Evolutionary conservation across 805 yeast genomes (phyloP).

Genomic region (Lipomyces yamanashiensis): DNA sequence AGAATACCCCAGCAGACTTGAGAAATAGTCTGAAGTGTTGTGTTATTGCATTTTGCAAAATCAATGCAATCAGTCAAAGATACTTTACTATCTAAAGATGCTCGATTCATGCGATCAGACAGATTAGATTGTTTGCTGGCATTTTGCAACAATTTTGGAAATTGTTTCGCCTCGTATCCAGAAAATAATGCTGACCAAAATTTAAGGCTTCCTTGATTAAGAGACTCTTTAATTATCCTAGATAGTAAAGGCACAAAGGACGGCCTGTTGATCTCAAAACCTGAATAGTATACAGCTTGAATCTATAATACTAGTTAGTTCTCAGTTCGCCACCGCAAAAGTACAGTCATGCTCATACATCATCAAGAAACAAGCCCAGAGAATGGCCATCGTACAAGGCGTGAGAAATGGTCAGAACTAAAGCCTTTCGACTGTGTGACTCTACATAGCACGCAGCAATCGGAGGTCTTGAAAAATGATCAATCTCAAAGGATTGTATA

Average conservation of each 20-base stretch:
- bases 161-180: background rate
- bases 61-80: background rate
- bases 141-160: constrained; percentile 4
- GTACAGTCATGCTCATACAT: constrained; percentile 10
- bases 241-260: constrained; percentile 12
- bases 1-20: constrained; percentile 29
- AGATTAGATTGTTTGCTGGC: background rate
- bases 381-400: constrained; percentile 36
- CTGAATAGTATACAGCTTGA: background rate
- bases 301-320: constrained; percentile 4
- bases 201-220: background rate
- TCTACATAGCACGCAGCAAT: background rate
- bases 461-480: constrained; percentile 19
- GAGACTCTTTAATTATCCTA: constrained; percentile 8
- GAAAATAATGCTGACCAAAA: constrained; percentile 13
- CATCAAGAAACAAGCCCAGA: constrained; percentile 24
- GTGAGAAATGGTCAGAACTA: constrained; percentile 25
- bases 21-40: constrained; percentile 32
- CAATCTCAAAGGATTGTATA: background rate
- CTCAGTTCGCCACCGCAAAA: background rate
- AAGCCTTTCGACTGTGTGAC: constrained; percentile 1
- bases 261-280: background rate
- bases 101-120: constrained; percentile 5
- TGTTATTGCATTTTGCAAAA: constrained; percentile 14
- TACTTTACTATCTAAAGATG: background rate